Evolutionary conservation across 1,284 basidiomycete species (phyloP).

Genomic region (Naganishia albida): DNA sequence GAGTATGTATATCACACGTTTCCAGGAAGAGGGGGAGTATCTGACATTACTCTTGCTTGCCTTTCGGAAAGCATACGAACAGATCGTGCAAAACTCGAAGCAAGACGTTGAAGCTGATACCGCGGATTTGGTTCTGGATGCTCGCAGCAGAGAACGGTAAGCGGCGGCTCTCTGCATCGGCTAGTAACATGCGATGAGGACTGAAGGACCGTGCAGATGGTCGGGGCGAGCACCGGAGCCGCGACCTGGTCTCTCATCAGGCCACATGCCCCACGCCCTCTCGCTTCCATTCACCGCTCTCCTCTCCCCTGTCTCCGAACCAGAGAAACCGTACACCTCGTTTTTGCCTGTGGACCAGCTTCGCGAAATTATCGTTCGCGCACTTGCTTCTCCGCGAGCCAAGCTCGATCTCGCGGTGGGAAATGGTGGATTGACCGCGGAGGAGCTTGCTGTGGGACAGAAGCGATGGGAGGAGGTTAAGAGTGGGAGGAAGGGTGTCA

Average conservation of each 20-base stretch:
- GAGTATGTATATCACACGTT: constrained; percentile 13
- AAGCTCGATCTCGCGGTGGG: constrained; percentile 23
- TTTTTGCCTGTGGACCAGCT: constrained; percentile 68
- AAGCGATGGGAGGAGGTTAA: constrained; percentile 60
- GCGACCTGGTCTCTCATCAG: constrained; percentile 78
- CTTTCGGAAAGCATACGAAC: constrained; percentile 68
- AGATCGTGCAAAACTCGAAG: constrained; percentile 73
- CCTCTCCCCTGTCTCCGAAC: constrained; percentile 55
- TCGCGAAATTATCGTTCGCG: constrained; percentile 62
- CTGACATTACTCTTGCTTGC: constrained; percentile 15
- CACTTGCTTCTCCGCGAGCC: constrained; percentile 58
- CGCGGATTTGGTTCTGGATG: constrained; percentile 80
- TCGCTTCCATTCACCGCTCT: constrained; percentile 83
- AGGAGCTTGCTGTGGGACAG: constrained; percentile 35
- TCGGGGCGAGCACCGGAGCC: constrained; percentile 84
- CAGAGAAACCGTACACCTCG: constrained; percentile 51
- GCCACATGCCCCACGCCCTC: constrained; percentile 86
- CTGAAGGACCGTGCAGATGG: constrained; percentile 59
- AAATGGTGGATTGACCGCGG: constrained; percentile 17
- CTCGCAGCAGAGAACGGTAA: constrained; percentile 74
- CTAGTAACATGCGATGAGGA: neutral
- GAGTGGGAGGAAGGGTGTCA: constrained; percentile 62
- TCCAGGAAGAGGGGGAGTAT: neutral
- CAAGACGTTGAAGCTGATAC: constrained; percentile 57
- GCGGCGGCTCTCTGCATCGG: constrained; percentile 37